These are phyloP conservation scores for Trichophyton simii DNA, from an alignment of 2,329 filamentous ascomycete species.

Conservation along the genomic window DNA sequence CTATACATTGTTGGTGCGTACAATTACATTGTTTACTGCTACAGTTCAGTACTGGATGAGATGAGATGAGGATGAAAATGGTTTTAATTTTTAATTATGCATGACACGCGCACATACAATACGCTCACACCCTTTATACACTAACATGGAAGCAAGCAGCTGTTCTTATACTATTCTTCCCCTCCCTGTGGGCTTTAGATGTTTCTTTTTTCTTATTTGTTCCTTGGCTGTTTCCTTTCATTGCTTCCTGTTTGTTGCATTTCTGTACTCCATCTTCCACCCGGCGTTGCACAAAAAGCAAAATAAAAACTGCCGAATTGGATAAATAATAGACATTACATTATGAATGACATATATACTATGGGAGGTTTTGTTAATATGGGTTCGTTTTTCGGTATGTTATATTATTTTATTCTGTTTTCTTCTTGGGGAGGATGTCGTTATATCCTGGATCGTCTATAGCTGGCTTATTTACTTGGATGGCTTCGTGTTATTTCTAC, in stretches of 20 bases:
- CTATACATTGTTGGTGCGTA: conserved; percentile 1
- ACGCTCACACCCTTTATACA: background rate
- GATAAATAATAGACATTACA: conserved; percentile 1
- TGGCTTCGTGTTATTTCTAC: no score
- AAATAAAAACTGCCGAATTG: background rate
- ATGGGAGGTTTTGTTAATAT: background rate
- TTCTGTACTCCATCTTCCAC: background rate
- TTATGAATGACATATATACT: background rate
- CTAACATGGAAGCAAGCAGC: background rate
- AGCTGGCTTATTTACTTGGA: no score
- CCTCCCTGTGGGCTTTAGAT: background rate
- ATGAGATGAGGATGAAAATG: background rate
- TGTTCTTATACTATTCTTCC: background rate
- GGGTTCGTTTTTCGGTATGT: background rate
- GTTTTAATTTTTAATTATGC: conserved; percentile 1
- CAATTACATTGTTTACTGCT: conserved; percentile 3
- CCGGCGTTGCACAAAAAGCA: background rate
- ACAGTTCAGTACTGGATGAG: background rate
- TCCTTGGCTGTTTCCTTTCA: background rate
- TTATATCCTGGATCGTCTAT: no score
- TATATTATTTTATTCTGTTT: background rate
- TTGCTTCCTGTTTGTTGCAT: background rate
- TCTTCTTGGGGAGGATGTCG: background rate
- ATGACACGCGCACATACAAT: background rate
- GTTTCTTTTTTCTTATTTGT: background rate